These are phyloP conservation scores for Heritiera littoralis DNA, from an alignment of 345 rosid genomes.

Conservation along the genomic window DNA sequence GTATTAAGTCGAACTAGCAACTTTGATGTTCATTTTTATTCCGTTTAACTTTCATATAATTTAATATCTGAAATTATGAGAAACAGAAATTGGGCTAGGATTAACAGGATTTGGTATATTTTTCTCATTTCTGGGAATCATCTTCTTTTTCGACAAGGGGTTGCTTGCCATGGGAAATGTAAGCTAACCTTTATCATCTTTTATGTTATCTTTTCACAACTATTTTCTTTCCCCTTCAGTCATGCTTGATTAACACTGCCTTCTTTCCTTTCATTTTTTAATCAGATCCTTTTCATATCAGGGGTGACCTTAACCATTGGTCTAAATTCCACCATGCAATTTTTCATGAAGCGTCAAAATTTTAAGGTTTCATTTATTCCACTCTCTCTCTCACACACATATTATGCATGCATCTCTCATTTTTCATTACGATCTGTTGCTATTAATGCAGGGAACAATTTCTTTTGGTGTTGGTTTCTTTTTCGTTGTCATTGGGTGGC, in stretches of 20 bases:
- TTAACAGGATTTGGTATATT: slow-evolving; percentile 96
- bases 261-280: slow-evolving; percentile 10
- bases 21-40: neutral
- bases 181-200: slow-evolving; percentile 31
- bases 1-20: neutral
- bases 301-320: slow-evolving; percentile 97
- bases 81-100: slow-evolving; percentile 87
- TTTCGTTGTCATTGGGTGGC: slow-evolving; percentile 88
- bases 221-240: neutral
- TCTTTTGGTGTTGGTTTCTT: slow-evolving; percentile 93
- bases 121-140: slow-evolving; percentile 85
- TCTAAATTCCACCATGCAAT: slow-evolving; percentile 83
- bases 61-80: slow-evolving; percentile 4
- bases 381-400: neutral
- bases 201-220: neutral
- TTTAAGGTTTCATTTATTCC: slow-evolving; percentile 55
- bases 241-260: neutral
- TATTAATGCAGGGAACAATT: slow-evolving; percentile 71
- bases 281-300: slow-evolving; percentile 82
- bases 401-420: neutral
- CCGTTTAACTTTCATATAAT: neutral
- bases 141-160: slow-evolving; percentile 94
- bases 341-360: slow-evolving; percentile 80
- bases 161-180: slow-evolving; percentile 99
- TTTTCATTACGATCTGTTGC: neutral